Percentiles rank a stretch among this genome's conserved stretches.
Evolutionary conservation across 345 rosid species (phyloP).

Genomic region (Cardamine occulta): DNA sequence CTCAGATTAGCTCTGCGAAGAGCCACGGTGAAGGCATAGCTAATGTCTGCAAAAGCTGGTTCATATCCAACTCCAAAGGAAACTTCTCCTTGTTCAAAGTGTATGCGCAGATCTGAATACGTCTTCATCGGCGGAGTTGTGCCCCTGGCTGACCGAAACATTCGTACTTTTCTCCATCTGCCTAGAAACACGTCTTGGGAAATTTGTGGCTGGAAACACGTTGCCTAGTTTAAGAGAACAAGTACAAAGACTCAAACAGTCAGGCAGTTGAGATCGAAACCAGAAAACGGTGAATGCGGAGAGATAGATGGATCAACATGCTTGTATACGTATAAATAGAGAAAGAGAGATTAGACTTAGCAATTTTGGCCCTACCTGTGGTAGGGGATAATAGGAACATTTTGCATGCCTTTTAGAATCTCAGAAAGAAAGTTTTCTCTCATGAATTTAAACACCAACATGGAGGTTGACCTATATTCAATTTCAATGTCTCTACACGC

Average conservation of each 20-base stretch:
- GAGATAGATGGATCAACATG: neutral
- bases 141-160: slow-evolving; percentile 95
- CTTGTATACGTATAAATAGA: neutral
- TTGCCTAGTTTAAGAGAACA: slow-evolving; percentile 70
- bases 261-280: slow-evolving; percentile 10
- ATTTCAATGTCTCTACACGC: neutral
- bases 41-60: slow-evolving; percentile 89
- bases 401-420: neutral
- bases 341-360: neutral
- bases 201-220: slow-evolving; percentile 91
- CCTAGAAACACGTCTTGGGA: slow-evolving; percentile 88
- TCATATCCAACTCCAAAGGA: slow-evolving; percentile 96
- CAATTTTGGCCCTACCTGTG: slow-evolving; percentile 1
- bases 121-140: slow-evolving; percentile 96
- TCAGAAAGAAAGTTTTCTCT: neutral
- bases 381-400: neutral
- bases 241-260: slow-evolving; percentile 21
- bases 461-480: neutral
- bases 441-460: neutral
- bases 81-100: slow-evolving; percentile 76
- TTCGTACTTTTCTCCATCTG: slow-evolving; percentile 91
- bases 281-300: slow-evolving; percentile 18
- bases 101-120: slow-evolving; percentile 79
- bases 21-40: slow-evolving; percentile 96
- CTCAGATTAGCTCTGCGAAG: slow-evolving; percentile 97